Evolutionary conservation across 1,284 basidiomycete genomes (phyloP), one percentile per base, ranked within the genome.

Genomic region (Heimioporus punctisporus): DNA sequence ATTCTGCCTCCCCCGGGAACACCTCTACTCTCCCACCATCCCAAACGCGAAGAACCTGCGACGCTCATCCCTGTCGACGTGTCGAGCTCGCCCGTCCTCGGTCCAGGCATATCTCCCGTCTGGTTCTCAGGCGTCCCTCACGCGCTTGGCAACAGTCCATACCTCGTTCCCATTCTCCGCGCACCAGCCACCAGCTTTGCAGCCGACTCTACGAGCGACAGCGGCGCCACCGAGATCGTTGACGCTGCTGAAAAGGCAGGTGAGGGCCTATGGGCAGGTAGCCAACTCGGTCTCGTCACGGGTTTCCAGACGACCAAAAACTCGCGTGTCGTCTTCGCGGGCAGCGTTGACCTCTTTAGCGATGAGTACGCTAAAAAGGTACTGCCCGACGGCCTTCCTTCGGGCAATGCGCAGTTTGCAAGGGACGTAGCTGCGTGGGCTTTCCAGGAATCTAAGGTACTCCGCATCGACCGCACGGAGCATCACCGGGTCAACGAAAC

Each of bases 301-400:
- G 96, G 93, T 8, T 92, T 98, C 80, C 97, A 99, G 75, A 85
- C 93, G 2, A 75, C 80, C 25, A 83, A 84, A 55, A 93, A 91
- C 62, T 88, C 89, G 0, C 80, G 96, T 12, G 85, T 88, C 25
- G 84, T 88, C 4, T 97, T 94, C 75, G 79, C 91, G 5, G 97
- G 96, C 11, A 88, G 92, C 34, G 78, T 88, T 2, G 89, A 91
- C 10, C 61, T 96, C 56, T 90, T 98, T 71, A 85, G 82, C 23
- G 81, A 90, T 59, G 85, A 86, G 61, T 90, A 85, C 64, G 80
- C 81, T 3, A 76, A 79, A 57, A 88, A 87, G 69, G 78, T 84
- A 48, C 75, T 89, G 42, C 76, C 84, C 42, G 61, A 50, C 55
- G 86, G 85, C 19, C 74, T 78, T 15, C 76, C 80, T 56, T 85